These are phyloP conservation scores for Ustilago curta DNA, from an alignment of 1,284 basidiomycete species.

Conservation along the genomic window DNA sequence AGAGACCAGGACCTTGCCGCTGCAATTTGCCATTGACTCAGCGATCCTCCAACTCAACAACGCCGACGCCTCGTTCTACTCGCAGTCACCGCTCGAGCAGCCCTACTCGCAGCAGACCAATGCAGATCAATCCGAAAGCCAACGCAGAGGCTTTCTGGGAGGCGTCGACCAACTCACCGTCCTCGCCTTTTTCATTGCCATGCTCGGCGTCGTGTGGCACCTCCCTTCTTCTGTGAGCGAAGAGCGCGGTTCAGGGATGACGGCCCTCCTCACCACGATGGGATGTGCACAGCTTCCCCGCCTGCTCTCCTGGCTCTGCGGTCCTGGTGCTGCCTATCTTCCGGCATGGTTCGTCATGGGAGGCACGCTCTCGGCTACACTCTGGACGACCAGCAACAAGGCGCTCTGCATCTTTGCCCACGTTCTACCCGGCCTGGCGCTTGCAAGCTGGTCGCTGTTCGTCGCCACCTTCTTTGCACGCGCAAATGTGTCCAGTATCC, in stretches of 20 bases:
- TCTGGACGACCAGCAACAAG: constrained; percentile 76
- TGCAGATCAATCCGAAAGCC: constrained; percentile 74
- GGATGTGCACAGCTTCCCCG: constrained; percentile 44
- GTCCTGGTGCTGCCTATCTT: constrained; percentile 71
- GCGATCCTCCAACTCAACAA: constrained; percentile 74
- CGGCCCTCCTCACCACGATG: constrained; percentile 43
- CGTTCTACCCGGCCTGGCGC: constrained; percentile 77
- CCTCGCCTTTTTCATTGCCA: constrained; percentile 73
- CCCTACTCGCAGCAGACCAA: constrained; percentile 79
- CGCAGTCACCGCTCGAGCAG: constrained; percentile 73
- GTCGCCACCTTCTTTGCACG: constrained; percentile 77
- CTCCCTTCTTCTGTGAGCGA: constrained; percentile 70
- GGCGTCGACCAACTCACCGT: constrained; percentile 26
- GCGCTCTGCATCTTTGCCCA: constrained; percentile 77
- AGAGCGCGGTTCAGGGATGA: constrained; percentile 45
- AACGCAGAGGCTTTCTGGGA: constrained; percentile 72
- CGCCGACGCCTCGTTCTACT: constrained; percentile 68
- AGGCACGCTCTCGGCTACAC: constrained; percentile 75
- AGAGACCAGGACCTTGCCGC: constrained; percentile 77
- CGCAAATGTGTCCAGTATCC: constrained; percentile 78
- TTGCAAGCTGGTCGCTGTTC: constrained; percentile 80
- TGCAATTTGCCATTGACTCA: constrained; percentile 82
- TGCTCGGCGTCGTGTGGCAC: constrained; percentile 78
- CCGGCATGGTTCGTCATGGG: constrained; percentile 78
- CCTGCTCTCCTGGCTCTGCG: constrained; percentile 40